Conservation (phyloP, 2,329 filamentous ascomycete species). For the Davidsoniella neocaledoniae region DNA sequence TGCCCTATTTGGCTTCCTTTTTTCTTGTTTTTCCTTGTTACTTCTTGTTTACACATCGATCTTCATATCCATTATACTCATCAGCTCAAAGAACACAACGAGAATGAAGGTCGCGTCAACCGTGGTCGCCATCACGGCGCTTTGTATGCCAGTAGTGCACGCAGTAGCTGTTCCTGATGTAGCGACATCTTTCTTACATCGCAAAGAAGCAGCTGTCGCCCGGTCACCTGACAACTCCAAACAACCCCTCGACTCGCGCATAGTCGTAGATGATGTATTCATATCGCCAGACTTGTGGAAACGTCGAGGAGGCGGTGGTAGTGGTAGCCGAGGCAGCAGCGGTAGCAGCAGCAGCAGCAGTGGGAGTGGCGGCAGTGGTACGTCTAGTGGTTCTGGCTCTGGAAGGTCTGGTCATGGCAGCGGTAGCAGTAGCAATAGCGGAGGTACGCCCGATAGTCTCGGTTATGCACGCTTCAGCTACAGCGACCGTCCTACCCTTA, state of each 20-base stretch:
- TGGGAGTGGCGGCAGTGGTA: slow-evolving; percentile 5
- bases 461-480: neutral
- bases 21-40: too few relatives aligned
- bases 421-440: neutral
- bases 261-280: neutral
- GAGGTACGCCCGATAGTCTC: neutral
- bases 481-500: neutral
- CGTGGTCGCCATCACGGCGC: too few relatives aligned
- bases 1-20: too few relatives aligned
- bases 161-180: too few relatives aligned
- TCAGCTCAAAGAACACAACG: too few relatives aligned
- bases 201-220: neutral
- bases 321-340: slow-evolving; percentile 29
- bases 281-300: slow-evolving; percentile 28
- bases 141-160: too few relatives aligned
- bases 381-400: neutral
- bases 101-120: too few relatives aligned
- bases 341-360: slow-evolving; percentile 15
- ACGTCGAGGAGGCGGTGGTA: slow-evolving; percentile 42
- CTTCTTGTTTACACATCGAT: too few relatives aligned
- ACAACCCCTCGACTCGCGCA: neutral
- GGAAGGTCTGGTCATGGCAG: too few relatives aligned
- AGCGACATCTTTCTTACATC: too few relatives aligned
- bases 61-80: too few relatives aligned
- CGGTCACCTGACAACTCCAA: neutral